Base-by-base conservation (phyloP, 331 rosid species). In the Cydonia oblonga region DNA sequence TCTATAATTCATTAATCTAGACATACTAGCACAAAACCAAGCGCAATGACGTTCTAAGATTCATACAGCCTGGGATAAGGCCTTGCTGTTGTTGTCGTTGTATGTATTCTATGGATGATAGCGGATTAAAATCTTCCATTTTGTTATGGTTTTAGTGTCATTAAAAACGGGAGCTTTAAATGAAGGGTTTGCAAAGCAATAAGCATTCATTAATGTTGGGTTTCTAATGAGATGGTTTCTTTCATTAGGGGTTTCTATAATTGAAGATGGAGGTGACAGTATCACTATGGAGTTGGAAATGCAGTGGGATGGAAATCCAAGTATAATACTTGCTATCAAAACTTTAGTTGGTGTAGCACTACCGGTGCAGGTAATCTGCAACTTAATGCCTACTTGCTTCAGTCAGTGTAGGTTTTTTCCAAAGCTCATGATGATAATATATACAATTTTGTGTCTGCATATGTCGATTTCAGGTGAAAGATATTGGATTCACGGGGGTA, bases 301-400 rank as follows among this genome's bases (percentile, higher is more conserved):
- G 96, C 87, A 95, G 62, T 95, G 98, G 98, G 98, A 95, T 82
- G 98, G 97, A 74, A 91, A 91, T 82, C 97, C 93, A 7, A 95
- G 93, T 76, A 89, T 95, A 75, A 23, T 95, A 73, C 96, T 95
- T 25, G 96, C 83, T 79, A 84, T 95, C 77, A 95, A 91, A 75
- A 91, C 98, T 76, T 81, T 86, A 61, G 70, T 95, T 44, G 97
- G 98, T 72, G 87, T 95, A 68, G 82, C 83, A 28, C 85, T 95
- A 15, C 97, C 98, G 0, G 96, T 95, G 70, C 98, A 91, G 97
- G 98, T 95, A 83, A 76, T 46, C 46, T 42, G 35, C 25, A 49
- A 23, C 51, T 62, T 52, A 49, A 30, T 61, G 40, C 69, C 25
- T 32, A 51, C 65, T 77, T 32, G 16, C 52, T 44, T 64, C 62